Percentiles rank a stretch among this genome's conserved stretches.
These are phyloP conservation scores for Rugonectria rugulosa DNA, from an alignment of 2,329 filamentous ascomycete genomes.

Conservation along the genomic window DNA sequence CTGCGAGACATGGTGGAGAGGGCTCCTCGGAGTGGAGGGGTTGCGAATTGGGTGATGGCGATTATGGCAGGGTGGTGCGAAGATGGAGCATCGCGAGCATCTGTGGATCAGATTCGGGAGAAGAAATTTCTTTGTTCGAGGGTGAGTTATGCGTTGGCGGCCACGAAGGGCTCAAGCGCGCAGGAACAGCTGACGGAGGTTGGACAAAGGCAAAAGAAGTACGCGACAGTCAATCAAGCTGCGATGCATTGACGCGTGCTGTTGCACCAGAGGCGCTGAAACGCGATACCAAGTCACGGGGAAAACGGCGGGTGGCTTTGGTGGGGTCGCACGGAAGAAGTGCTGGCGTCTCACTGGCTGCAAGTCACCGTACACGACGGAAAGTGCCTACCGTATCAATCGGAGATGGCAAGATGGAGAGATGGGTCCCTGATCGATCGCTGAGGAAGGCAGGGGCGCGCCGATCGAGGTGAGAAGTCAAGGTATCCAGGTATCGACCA, in stretches of 20 bases:
- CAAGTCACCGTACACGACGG: constrained; percentile 9
- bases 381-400: constrained; percentile 14
- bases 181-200: too few relatives aligned
- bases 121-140: background rate
- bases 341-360: background rate
- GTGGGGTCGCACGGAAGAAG: background rate
- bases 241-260: constrained; percentile 1
- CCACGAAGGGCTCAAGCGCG: background rate
- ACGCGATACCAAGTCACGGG: constrained; percentile 13
- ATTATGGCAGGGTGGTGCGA: constrained; percentile 13
- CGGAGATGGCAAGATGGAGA: constrained; percentile 7
- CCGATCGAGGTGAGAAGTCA: constrained; percentile 8
- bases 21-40: background rate
- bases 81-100: constrained; percentile 18
- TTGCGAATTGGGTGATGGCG: constrained; percentile 6
- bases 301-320: constrained; percentile 7
- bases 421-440: too few relatives aligned
- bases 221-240: constrained; percentile 2
- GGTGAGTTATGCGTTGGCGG: background rate
- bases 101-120: constrained; percentile 1
- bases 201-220: too few relatives aligned
- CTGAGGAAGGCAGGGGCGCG: background rate
- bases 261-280: background rate
- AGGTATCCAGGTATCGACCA: background rate
- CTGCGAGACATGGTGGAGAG: constrained; percentile 43